Evolutionary conservation across 2,329 filamentous ascomycete genomes (phyloP), one percentile per base, ranked within the genome.

Genomic region (Fusarium armeniacum): DNA sequence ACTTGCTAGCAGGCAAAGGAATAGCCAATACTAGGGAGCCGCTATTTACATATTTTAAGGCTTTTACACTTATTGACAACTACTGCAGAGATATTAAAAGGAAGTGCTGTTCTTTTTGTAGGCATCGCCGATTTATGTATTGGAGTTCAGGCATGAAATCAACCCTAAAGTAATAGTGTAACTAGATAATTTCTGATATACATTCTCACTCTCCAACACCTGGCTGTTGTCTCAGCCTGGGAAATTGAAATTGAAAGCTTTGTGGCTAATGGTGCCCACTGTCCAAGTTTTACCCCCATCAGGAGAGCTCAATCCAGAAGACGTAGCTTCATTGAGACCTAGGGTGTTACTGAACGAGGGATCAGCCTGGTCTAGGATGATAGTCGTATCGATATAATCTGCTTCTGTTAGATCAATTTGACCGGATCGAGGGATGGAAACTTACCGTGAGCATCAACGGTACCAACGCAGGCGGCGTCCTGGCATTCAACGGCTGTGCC

Each of bases 401-500:
- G 1, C 24, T 36, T 22, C 18, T 3, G 26, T 63, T 49, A 62
- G 49, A 18, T 13, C 10, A 5, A 2, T 6, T 6, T 28, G 0
- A 5, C 9, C 13, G 4, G 7, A n/a, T 7, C 4, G 7, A 4
- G 12, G 5, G 11, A 12, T 3, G 11, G 4, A 18, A 9, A 45
- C 65, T 41, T 66, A 60, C 62, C 38, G 15, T 70, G 65, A 15
- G 62, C 62, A 6, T 18, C 57, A 4, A 55, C 51, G 2, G 58
- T 59, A 10, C 65, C 65, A 10, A 66, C 51, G 16, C 67, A 70
- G 26, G 65, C 67, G 41, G 45, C 50, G n/a, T 70, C 67, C 28
- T 69, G 67, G 10, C 67, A 70, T 55, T 70, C 67, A 18, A 70
- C 67, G 2, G 67, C 67, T 1, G 65, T 70, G 10, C 67, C 67